Evolutionary conservation across 306 rosid genomes (phyloP).

Genomic region (Rosa rugosa): DNA sequence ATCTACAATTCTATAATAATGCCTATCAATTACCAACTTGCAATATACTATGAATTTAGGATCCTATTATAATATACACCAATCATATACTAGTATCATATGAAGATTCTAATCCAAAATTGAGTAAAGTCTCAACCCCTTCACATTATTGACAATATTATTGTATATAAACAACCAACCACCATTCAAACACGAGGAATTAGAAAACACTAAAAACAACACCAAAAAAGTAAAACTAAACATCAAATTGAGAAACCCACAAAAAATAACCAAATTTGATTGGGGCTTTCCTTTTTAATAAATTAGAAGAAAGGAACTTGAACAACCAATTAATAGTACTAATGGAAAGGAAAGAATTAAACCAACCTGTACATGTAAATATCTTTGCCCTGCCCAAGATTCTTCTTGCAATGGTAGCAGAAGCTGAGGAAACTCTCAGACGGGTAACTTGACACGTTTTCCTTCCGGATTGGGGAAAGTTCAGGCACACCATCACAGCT

Average conservation of each 20-base stretch:
- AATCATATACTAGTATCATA: background rate
- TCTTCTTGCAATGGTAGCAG: conserved; percentile 74
- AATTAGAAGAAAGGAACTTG: background rate
- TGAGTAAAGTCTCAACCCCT: background rate
- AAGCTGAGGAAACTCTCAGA: conserved; percentile 62
- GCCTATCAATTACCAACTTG: background rate
- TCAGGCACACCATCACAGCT: conserved; percentile 50
- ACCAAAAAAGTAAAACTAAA: background rate
- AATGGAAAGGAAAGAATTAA: background rate
- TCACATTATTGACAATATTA: background rate
- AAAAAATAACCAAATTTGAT: background rate
- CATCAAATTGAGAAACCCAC: background rate
- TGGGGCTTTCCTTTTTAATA: too few relatives aligned
- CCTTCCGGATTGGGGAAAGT: conserved; percentile 32
- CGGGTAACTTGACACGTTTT: conserved; percentile 25
- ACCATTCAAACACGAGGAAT: background rate
- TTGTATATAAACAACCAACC: background rate
- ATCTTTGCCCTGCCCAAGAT: conserved; percentile 70
- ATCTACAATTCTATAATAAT: background rate
- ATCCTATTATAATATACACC: background rate
- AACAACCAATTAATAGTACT: background rate
- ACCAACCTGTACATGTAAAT: conserved; percentile 93
- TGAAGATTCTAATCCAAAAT: background rate
- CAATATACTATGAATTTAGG: background rate
- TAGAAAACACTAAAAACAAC: background rate